Conservation (phyloP, 2,329 filamentous ascomycete genomes). For the Fonsecaea monophora region DNA sequence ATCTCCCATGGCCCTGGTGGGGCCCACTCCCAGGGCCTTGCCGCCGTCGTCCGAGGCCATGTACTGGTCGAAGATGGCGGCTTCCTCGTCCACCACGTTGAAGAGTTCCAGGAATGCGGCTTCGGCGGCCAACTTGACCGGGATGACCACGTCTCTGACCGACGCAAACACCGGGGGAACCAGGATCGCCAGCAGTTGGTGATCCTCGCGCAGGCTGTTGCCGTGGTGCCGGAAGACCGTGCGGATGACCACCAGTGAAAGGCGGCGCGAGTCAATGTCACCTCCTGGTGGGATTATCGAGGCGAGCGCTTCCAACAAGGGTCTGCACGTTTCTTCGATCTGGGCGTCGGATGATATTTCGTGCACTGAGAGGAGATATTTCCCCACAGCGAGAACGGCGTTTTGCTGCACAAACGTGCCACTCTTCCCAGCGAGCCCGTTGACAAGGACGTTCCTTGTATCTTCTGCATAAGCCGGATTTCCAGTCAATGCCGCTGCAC, state of each 20-base stretch:
- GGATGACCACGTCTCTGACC: conserved; percentile 89
- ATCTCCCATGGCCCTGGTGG: conserved; percentile 84
- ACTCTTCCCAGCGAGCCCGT: conserved; percentile 79
- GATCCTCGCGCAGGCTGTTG: conserved; percentile 68
- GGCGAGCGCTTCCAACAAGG: conserved; percentile 79
- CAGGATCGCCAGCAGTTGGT: conserved; percentile 72
- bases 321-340: conserved; percentile 71
- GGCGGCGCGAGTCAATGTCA: conserved; percentile 80
- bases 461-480: conserved; percentile 69
- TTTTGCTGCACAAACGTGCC: conserved; percentile 71
- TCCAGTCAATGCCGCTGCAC: conserved; percentile 71
- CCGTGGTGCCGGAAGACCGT: conserved; percentile 81
- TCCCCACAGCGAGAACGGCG: conserved; percentile 37
- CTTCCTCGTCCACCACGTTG: conserved; percentile 85
- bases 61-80: conserved; percentile 87
- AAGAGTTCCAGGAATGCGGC: conserved; percentile 93
- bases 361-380: conserved; percentile 34
- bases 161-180: conserved; percentile 84
- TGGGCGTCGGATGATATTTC: conserved; percentile 45
- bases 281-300: conserved; percentile 77
- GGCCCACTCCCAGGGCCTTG: conserved; percentile 60
- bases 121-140: conserved; percentile 93
- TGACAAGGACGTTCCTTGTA: conserved; percentile 75
- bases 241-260: conserved; percentile 85
- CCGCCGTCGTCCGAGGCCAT: conserved; percentile 65